Percentiles rank a stretch among this genome's conserved stretches.
Conservation (phyloP, 1,139 yeast genomes). For the Kurtzmaniella quercitrusa region DNA sequence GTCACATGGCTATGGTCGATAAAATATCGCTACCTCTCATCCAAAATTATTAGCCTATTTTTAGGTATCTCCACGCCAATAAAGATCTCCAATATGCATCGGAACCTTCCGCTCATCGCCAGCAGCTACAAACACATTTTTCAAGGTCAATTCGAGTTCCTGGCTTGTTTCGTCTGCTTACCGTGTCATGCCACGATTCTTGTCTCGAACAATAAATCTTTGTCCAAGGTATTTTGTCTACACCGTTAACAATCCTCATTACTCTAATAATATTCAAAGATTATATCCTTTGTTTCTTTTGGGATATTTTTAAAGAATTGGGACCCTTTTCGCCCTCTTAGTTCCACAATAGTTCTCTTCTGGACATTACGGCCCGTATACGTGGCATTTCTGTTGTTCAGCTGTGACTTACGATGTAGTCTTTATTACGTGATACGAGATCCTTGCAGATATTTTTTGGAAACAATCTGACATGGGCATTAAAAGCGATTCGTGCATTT, state of each 20-base stretch:
- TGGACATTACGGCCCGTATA: not conserved
- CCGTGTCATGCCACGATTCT: too few relatives aligned
- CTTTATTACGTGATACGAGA: not conserved
- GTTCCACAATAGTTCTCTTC: not conserved
- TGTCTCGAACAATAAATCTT: too few relatives aligned
- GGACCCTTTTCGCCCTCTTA: not conserved
- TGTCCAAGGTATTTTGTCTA: too few relatives aligned
- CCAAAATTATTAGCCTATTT: too few relatives aligned
- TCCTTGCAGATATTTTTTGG: not conserved
- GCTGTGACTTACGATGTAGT: not conserved
- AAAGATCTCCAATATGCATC: too few relatives aligned
- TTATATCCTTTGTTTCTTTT: not conserved
- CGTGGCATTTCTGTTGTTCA: not conserved
- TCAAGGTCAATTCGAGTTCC: too few relatives aligned
- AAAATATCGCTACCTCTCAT: too few relatives aligned
- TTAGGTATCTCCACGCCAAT: too few relatives aligned
- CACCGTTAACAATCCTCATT: not conserved
- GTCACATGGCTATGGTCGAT: too few relatives aligned
- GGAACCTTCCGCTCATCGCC: too few relatives aligned
- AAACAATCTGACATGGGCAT: not conserved
- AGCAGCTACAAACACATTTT: too few relatives aligned
- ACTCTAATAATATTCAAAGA: not conserved
- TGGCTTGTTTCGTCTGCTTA: too few relatives aligned
- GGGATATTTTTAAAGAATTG: not conserved
- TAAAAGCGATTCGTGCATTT: not conserved